These are phyloP conservation scores for Paramecium pentaurelia DNA, from an alignment of 73 alveolate species.

Conservation along the genomic window DNA sequence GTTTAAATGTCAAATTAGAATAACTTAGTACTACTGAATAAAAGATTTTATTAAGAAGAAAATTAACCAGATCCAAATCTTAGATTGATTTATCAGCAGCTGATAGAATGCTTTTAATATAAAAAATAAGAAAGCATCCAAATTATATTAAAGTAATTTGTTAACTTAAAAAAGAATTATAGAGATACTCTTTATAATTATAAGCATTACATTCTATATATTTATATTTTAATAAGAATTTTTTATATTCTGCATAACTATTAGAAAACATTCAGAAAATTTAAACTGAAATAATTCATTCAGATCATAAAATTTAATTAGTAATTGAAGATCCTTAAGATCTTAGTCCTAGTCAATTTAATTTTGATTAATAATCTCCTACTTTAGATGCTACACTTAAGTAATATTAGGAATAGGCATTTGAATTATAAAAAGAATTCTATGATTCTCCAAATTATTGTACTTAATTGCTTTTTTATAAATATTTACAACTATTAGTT, in stretches of 20 bases:
- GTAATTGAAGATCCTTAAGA: neutral
- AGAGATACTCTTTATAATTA: neutral
- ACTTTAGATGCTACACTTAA: neutral
- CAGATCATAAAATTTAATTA: neutral
- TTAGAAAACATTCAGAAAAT: neutral
- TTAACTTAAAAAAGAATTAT: neutral
- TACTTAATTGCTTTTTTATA: neutral
- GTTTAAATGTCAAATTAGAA: neutral
- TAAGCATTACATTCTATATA: neutral
- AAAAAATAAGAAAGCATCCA: neutral
- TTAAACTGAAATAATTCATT: neutral
- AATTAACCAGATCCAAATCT: neutral
- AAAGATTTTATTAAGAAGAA: neutral
- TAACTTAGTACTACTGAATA: neutral
- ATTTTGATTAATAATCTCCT: conserved; percentile 2
- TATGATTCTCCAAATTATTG: neutral
- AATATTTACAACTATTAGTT: neutral
- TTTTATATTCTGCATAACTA: neutral
- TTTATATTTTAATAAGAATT: neutral
- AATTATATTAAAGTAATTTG: neutral
- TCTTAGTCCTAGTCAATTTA: neutral
- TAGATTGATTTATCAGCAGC: neutral
- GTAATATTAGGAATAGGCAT: neutral
- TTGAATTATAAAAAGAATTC: neutral
- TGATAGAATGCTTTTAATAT: neutral